Evolutionary conservation across 345 rosid genomes (phyloP).

Genomic region (Sonneratia alba): DNA sequence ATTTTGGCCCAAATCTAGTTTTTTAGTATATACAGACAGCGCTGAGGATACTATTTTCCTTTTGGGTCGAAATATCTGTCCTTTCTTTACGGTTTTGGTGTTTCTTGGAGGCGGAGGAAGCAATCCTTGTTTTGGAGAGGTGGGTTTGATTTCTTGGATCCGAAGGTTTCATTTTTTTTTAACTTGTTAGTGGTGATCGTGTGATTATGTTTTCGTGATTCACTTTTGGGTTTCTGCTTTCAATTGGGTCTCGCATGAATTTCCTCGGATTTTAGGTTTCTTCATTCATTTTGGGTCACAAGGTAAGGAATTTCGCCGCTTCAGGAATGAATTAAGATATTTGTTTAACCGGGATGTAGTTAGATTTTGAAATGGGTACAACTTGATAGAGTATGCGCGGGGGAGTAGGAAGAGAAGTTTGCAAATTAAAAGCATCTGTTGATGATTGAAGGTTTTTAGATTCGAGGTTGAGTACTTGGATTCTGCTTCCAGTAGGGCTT

Average conservation of each 20-base stretch:
- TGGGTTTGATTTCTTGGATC: conserved; percentile 1
- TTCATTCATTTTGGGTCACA: neutral
- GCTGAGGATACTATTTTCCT: conserved; percentile 7
- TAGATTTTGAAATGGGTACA: neutral
- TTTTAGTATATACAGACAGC: neutral
- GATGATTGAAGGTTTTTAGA: neutral
- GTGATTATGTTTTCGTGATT: neutral
- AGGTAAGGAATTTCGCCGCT: neutral
- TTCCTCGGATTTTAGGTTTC: neutral
- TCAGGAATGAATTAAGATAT: neutral
- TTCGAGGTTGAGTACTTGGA: neutral
- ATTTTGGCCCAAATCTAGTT: neutral
- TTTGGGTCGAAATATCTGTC: neutral
- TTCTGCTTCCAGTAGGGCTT: too few relatives aligned
- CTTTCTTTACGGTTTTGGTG: neutral
- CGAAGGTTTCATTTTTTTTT: neutral
- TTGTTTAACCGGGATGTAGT: neutral
- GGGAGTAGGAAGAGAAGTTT: neutral
- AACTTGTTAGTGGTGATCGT: neutral
- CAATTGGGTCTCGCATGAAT: neutral
- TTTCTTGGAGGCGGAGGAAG: neutral
- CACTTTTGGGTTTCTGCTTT: neutral
- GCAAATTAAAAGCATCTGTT: neutral
- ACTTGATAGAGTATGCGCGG: neutral
- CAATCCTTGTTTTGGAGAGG: conserved; percentile 1